Conservation (phyloP, 306 rosid species). For the Rosa chinensis region DNA sequence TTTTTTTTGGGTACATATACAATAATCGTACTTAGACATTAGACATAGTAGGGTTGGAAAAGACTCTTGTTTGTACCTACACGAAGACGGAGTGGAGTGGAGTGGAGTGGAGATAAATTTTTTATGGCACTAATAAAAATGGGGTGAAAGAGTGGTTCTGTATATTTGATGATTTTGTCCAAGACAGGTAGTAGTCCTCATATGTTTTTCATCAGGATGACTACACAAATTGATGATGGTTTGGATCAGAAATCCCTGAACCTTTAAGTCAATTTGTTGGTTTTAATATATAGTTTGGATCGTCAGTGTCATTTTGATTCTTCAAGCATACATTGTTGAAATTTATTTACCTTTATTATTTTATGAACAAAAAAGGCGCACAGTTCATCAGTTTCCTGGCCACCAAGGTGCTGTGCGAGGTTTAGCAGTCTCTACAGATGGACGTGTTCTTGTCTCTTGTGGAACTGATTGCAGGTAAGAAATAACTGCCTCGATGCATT, state of each 20-base stretch:
- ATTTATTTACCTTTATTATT: not conserved
- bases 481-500: conserved; percentile 13
- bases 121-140: not conserved
- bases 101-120: not conserved
- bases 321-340: conserved; percentile 12
- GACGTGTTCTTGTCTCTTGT: conserved; percentile 76
- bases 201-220: not conserved
- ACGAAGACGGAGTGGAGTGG: not conserved
- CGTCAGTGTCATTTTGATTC: not conserved
- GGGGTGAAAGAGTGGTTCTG: conserved; percentile 4
- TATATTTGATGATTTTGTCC: not conserved
- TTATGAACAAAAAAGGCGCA: conserved; percentile 44
- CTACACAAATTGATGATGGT: not conserved
- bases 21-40: not conserved
- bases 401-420: conserved; percentile 94
- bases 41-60: not conserved
- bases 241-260: not conserved
- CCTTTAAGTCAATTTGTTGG: not conserved
- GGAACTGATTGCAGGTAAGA: conserved; percentile 90
- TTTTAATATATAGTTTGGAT: not conserved
- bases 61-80: not conserved
- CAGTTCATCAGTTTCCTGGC: conserved; percentile 81
- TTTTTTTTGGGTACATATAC: not conserved
- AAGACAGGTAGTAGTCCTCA: not conserved
- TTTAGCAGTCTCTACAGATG: conserved; percentile 74